phyloP scores from a whole-genome alignment of 2,329 filamentous ascomycete genomes.

The Aspergillus ochraceoroseus region DNA sequence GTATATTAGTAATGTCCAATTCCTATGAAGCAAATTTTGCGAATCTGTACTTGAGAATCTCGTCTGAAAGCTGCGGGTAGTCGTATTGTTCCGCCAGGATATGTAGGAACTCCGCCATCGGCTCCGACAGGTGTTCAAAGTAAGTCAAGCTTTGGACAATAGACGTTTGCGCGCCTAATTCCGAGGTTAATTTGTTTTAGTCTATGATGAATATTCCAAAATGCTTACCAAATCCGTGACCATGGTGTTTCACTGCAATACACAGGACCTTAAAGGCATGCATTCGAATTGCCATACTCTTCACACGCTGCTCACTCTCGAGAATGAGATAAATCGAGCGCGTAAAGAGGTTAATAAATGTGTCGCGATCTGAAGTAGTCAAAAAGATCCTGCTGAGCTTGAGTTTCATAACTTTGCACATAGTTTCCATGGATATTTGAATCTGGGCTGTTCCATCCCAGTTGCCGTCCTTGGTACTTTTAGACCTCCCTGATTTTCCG shows the following conservation, averaged over 20 bases:
- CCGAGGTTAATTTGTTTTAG: slow-evolving; percentile 18
- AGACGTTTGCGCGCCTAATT: slow-evolving; percentile 82
- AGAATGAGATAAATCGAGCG: slow-evolving; percentile 88
- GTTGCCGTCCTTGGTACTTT: slow-evolving; percentile 63
- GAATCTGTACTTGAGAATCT: slow-evolving; percentile 62
- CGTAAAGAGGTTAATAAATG: slow-evolving; percentile 86
- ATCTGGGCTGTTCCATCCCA: slow-evolving; percentile 91
- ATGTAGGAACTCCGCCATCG: slow-evolving; percentile 96
- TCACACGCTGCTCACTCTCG: slow-evolving; percentile 88
- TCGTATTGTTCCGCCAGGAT: slow-evolving; percentile 97
- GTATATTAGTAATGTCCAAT: slow-evolving; percentile 21
- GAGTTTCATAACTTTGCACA: slow-evolving; percentile 92
- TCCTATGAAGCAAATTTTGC: neutral
- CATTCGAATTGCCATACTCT: slow-evolving; percentile 85
- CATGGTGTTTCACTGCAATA: slow-evolving; percentile 94
- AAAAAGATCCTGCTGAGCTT: slow-evolving; percentile 91
- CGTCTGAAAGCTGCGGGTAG: slow-evolving; percentile 89
- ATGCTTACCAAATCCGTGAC: slow-evolving; percentile 78
- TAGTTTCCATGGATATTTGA: slow-evolving; percentile 80
- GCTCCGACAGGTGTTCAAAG: slow-evolving; percentile 96
- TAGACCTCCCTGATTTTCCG: slow-evolving; percentile 68
- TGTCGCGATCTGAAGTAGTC: slow-evolving; percentile 93
- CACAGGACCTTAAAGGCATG: slow-evolving; percentile 96
- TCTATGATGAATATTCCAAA: neutral
- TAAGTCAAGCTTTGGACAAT: slow-evolving; percentile 97